Evolutionary conservation across 2,329 filamentous ascomycete genomes (phyloP), one percentile per base, ranked within the genome.

Genomic region (Colletotrichum spaethianum): DNA sequence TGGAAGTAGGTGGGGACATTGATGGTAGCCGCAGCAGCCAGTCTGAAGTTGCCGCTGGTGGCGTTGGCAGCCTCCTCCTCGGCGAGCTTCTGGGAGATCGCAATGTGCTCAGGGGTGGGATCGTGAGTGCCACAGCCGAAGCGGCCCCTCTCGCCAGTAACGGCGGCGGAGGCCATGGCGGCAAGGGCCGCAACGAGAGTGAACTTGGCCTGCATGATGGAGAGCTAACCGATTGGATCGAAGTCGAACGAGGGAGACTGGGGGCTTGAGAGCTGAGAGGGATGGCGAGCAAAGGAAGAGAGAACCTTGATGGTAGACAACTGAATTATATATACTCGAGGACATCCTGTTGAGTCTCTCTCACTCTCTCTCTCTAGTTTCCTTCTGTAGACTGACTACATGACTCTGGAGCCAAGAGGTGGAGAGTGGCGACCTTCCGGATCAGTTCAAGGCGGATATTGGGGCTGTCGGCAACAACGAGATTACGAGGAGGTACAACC

Each of bases 1-100:
- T 83, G 81, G 74, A 83, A 80, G 75, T 83, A 82, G 55, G 82
- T 80, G 69, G 84, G 82, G 48, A 85, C 75, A 75, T 79, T 79
- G 75, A 81, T 75, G 50, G 74, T 76, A 6, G 78, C 76, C 23
- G 56, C 48, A 23, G 78, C 76, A 33, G 56, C 44, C 26, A 73
- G 72, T 33, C 72, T 62, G 20, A 75, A 74, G 50, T 76, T 75
- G 55, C 69, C 50, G 40, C 67, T 50, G 33, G 55, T 33, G 38
- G 28, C 52, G 11, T 63, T 33, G 38, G 20, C 36, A 28, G 46
- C 61, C 67, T 77, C 76, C 57, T 75, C 36, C 44, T 63, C 62
- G 31, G 74, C 74, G 26, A 77, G 60, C 44, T 62, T 70, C 57
- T 73, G 59, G 57, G 75, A 70, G 48, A 76, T 67, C 46, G 65